A percentile compares a stretch with the other conserved stretches of the same genome.
These are phyloP conservation scores for Scenedesmus sp. DNA, from an alignment of 163 green algal species.

Conservation along the genomic window DNA sequence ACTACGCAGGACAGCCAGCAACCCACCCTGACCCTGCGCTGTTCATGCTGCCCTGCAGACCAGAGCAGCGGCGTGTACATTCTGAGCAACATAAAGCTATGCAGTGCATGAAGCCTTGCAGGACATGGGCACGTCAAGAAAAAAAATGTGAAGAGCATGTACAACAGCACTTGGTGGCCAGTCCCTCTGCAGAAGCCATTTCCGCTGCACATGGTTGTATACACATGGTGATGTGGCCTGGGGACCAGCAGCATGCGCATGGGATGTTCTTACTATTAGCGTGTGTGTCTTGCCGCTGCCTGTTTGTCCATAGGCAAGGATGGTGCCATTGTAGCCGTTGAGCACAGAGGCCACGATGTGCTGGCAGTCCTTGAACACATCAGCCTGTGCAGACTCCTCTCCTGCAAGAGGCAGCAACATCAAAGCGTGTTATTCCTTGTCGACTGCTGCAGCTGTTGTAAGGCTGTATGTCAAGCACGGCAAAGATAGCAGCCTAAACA, in stretches of 20 bases:
- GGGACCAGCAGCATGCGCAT: neutral
- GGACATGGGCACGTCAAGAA: too few relatives aligned
- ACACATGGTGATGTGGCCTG: neutral
- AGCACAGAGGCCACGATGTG: conserved; percentile 69
- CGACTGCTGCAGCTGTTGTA: neutral
- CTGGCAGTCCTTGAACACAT: conserved; percentile 69
- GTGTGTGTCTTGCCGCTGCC: conserved; percentile 90
- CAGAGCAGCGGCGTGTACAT: neutral
- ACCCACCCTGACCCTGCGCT: too few relatives aligned
- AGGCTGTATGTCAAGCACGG: too few relatives aligned
- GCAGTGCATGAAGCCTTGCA: too few relatives aligned
- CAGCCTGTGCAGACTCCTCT: conserved; percentile 61
- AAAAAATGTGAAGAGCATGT: neutral
- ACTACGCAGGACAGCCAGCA: too few relatives aligned
- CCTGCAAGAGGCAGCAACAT: conserved; percentile 11
- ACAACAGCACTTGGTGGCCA: neutral
- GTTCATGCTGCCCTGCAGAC: neutral
- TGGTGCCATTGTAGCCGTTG: conserved; percentile 75
- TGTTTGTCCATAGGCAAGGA: conserved; percentile 74
- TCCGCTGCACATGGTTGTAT: neutral
- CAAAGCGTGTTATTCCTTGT: neutral
- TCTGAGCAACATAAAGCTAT: too few relatives aligned
- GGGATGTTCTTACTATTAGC: conserved; percentile 59
- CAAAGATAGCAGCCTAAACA: too few relatives aligned
- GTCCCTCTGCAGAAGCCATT: neutral